These are phyloP conservation scores for Toxicodendron radicans DNA, from an alignment of 345 rosid species.

Conservation along the genomic window DNA sequence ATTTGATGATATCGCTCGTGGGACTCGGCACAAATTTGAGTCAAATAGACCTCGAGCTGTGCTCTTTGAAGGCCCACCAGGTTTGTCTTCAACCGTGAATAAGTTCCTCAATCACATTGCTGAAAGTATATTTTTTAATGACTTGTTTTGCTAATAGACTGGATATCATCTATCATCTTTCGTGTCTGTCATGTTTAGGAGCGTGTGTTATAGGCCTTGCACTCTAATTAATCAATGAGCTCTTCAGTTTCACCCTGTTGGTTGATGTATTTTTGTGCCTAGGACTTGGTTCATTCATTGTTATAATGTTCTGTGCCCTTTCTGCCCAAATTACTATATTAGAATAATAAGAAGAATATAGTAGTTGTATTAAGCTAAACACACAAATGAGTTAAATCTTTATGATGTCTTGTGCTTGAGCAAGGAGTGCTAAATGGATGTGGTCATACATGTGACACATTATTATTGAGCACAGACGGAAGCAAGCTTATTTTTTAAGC, in stretches of 20 bases:
- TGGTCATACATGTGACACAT: not conserved
- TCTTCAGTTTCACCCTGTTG: not conserved
- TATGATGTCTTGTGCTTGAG: not conserved
- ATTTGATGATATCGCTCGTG: conserved; percentile 90
- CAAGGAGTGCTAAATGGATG: not conserved
- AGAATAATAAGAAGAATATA: not conserved
- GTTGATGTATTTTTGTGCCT: not conserved
- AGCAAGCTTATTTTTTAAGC: not conserved
- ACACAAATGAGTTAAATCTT: not conserved
- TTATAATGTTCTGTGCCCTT: not conserved
- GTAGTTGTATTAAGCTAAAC: not conserved
- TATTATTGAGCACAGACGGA: not conserved
- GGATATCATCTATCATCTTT: not conserved
- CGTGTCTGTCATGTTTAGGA: conserved; percentile 9
- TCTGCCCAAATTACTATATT: not conserved
- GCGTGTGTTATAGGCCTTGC: not conserved
- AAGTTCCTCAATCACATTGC: not conserved
- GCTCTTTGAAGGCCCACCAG: conserved; percentile 98
- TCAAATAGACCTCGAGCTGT: conserved; percentile 94
- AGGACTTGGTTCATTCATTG: not conserved
- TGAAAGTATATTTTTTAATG: not conserved
- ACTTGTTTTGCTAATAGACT: conserved; percentile 6
- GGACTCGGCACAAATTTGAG: conserved; percentile 80
- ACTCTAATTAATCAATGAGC: not conserved
- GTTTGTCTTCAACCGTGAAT: conserved; percentile 36